Conservation (phyloP, 345 rosid genomes). For the Streptanthus diversifolius region DNA sequence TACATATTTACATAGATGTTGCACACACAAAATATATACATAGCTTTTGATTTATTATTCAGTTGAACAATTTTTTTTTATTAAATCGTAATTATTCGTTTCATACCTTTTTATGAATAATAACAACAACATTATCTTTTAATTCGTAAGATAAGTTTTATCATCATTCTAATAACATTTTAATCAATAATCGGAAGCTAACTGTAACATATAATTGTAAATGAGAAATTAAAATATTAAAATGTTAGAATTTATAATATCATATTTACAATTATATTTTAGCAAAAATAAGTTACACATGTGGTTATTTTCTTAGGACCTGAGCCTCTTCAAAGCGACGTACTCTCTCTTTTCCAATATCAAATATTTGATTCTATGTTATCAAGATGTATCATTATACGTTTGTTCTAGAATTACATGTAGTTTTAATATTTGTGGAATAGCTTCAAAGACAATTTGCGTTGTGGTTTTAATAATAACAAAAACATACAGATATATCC, state of each 20-base stretch:
- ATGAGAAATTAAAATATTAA: background rate
- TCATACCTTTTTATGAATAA: no score
- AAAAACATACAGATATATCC: no score
- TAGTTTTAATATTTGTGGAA: slow-evolving; percentile 1
- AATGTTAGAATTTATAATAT: background rate
- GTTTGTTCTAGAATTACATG: slow-evolving; percentile 24
- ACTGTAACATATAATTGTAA: background rate
- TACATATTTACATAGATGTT: no score
- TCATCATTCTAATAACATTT: background rate
- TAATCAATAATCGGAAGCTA: background rate
- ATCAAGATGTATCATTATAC: background rate
- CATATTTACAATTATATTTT: background rate
- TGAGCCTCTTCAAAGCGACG: background rate
- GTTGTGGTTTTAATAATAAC: no score
- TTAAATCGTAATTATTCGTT: background rate
- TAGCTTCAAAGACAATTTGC: no score
- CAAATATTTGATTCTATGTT: slow-evolving; percentile 23
- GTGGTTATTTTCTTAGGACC: background rate
- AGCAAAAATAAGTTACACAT: background rate
- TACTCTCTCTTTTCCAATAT: slow-evolving; percentile 17
- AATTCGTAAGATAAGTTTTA: background rate
- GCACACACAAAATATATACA: background rate
- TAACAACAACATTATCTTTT: no score
- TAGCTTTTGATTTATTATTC: background rate
- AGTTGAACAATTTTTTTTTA: background rate